Evolutionary conservation across 169 alveolate species (phyloP).

Genomic region (Eimeria tenella): DNA sequence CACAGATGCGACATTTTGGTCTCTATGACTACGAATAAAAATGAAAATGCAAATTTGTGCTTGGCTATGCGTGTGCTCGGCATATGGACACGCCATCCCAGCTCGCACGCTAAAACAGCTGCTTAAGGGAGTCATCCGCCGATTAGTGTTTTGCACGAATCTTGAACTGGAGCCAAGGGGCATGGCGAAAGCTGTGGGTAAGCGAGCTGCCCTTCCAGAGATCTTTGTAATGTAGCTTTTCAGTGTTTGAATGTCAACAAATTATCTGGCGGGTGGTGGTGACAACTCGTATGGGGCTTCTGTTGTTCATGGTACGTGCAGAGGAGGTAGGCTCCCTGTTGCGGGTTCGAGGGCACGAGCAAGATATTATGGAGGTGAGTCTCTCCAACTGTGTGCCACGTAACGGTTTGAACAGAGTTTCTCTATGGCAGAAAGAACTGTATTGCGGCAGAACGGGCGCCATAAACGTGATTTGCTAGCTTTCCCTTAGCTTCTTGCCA

Average conservation of each 20-base stretch:
- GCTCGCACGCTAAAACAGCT: constrained; percentile 76
- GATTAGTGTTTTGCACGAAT: constrained; percentile 62
- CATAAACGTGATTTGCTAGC: no score
- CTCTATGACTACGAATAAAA: no score
- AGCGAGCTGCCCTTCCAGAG: background rate
- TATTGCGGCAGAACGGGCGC: no score
- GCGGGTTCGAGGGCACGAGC: constrained; percentile 9
- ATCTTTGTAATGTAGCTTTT: background rate
- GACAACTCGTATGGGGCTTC: background rate
- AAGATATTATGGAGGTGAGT: background rate
- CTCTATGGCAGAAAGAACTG: no score
- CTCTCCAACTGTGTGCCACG: background rate
- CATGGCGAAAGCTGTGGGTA: constrained; percentile 39
- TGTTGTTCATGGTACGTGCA: background rate
- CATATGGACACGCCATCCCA: background rate
- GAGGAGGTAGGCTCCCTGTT: constrained; percentile 19
- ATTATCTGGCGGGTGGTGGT: no score
- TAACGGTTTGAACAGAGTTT: no score
- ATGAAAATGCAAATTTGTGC: background rate
- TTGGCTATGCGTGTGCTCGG: no score
- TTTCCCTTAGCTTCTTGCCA: no score
- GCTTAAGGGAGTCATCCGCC: constrained; percentile 69
- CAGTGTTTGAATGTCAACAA: background rate
- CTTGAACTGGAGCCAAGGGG: constrained; percentile 41
- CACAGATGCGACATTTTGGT: no score